These are phyloP conservation scores for Bacterosira constricta DNA, from an alignment of 108 stramenopile genomes.

Conservation along the genomic window DNA sequence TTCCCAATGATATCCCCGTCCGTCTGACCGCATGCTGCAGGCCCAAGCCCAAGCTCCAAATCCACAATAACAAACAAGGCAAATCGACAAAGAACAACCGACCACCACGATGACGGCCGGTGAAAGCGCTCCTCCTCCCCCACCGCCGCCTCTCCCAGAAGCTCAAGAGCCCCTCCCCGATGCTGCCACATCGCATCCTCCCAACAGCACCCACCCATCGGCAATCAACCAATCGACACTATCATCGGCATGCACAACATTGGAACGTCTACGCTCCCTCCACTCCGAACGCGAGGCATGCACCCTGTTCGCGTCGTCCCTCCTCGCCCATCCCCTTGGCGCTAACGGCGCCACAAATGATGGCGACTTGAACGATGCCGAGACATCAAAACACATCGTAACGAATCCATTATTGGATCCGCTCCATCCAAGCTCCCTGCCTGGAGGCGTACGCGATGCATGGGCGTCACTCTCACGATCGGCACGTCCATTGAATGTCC, in stretches of 20 bases:
- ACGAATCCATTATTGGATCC: slow-evolving; percentile 26
- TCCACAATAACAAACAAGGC: too few species aligned
- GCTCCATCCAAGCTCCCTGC: slow-evolving; percentile 44
- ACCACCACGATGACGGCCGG: too few species aligned
- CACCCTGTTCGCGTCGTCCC: slow-evolving; percentile 57
- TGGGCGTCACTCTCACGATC: slow-evolving; percentile 54
- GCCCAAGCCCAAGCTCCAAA: too few species aligned
- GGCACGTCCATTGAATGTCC: slow-evolving; percentile 8
- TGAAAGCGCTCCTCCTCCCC: too few species aligned
- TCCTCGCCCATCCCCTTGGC: slow-evolving; percentile 52
- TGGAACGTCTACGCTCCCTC: slow-evolving; percentile 71
- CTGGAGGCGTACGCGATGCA: slow-evolving; percentile 76
- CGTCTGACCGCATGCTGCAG: too few species aligned
- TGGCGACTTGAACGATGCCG: background rate
- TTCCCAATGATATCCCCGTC: too few species aligned
- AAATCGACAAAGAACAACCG: too few species aligned
- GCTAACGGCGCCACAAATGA: background rate
- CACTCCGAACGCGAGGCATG: slow-evolving; percentile 75
- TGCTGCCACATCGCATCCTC: too few species aligned
- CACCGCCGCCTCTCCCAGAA: too few species aligned
- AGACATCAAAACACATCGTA: too few species aligned
- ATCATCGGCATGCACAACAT: slow-evolving; percentile 8
- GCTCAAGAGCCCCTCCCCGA: too few species aligned
- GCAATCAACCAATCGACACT: background rate
- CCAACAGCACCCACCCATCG: too few species aligned